Conservation (phyloP, 305 asterid genomes). For the Fraxinus albicans region DNA sequence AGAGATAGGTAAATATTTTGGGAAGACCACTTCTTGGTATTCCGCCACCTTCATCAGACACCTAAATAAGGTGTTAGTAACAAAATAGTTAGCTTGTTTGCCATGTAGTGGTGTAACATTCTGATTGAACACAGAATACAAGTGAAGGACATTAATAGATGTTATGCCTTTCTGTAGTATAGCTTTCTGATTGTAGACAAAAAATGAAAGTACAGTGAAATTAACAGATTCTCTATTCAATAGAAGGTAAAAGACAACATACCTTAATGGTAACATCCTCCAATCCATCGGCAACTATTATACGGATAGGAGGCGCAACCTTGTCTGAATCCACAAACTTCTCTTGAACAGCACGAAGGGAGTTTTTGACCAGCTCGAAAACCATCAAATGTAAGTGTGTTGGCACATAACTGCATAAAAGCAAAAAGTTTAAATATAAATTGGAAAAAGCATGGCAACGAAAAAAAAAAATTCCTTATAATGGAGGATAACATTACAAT, state of each 20-base stretch:
- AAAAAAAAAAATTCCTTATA: neutral
- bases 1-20: slow-evolving; percentile 80
- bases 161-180: too few species aligned
- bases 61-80: slow-evolving; percentile 36
- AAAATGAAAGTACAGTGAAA: too few species aligned
- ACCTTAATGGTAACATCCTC: slow-evolving; percentile 95
- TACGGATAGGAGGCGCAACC: slow-evolving; percentile 80
- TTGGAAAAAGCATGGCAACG: neutral
- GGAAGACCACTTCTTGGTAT: slow-evolving; percentile 93
- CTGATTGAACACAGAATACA: neutral
- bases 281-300: slow-evolving; percentile 92
- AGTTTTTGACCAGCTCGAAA: slow-evolving; percentile 91
- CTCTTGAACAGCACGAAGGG: slow-evolving; percentile 96
- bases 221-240: slow-evolving; percentile 12
- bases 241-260: neutral
- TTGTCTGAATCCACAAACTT: slow-evolving; percentile 71
- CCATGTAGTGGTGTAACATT: neutral
- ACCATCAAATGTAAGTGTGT: slow-evolving; percentile 95
- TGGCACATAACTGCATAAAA: slow-evolving; percentile 67
- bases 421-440: too few species aligned
- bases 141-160: too few species aligned
- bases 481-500: neutral
- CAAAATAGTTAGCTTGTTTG: neutral
- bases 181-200: too few species aligned
- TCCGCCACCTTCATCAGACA: slow-evolving; percentile 99